These are phyloP conservation scores for Ganoderma boninense DNA, from an alignment of 1,284 basidiomycete genomes.

Conservation along the genomic window DNA sequence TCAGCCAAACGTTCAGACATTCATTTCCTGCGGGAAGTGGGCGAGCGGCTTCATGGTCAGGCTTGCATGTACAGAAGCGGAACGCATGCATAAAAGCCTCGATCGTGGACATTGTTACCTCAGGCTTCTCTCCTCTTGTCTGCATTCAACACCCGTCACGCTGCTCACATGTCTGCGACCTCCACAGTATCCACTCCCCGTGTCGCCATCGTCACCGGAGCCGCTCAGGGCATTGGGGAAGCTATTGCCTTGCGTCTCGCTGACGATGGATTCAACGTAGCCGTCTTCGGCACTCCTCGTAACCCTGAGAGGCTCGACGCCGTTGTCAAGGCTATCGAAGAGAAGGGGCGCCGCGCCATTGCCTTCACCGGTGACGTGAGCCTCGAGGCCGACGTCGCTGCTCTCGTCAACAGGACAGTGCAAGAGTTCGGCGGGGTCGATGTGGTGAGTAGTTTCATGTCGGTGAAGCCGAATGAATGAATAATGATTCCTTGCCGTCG, in stretches of 20 bases:
- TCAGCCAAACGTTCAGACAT: not conserved
- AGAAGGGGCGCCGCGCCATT: constrained; percentile 37
- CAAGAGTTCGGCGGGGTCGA: constrained; percentile 38
- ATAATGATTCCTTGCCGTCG: not conserved
- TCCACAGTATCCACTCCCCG: constrained; percentile 16
- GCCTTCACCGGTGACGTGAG: constrained; percentile 43
- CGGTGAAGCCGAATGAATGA: not conserved
- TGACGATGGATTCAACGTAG: constrained; percentile 50
- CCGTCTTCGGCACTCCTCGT: constrained; percentile 45
- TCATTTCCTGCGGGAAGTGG: too few species aligned
- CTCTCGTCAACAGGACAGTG: constrained; percentile 42
- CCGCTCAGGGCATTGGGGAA: constrained; percentile 50
- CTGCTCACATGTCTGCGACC: not conserved
- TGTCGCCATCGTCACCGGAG: constrained; percentile 48
- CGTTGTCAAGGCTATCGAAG: constrained; percentile 42
- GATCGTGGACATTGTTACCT: too few species aligned
- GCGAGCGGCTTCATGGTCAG: too few species aligned
- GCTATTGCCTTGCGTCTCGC: constrained; percentile 52
- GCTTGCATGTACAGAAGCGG: too few species aligned
- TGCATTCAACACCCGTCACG: not conserved
- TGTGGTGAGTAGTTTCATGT: constrained; percentile 27
- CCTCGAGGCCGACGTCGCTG: constrained; percentile 46
- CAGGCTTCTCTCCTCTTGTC: not conserved
- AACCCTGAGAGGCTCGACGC: constrained; percentile 39
- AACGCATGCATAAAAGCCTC: too few species aligned